phyloP scores from a whole-genome alignment of 2,329 filamentous ascomycete genomes.

The Talaromyces atroroseus region DNA sequence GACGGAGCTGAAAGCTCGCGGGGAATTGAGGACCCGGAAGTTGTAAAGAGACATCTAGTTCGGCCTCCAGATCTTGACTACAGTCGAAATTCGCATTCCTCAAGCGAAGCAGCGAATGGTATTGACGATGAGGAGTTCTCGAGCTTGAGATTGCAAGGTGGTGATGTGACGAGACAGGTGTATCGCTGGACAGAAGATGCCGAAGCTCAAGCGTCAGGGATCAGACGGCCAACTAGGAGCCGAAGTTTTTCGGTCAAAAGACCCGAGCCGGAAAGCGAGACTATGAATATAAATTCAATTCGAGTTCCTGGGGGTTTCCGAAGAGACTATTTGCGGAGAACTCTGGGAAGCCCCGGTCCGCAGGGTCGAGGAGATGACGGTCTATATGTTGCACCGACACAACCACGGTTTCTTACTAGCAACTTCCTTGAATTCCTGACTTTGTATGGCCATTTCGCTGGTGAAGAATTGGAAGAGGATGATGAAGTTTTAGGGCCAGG shows the following conservation, averaged over 20 bases:
- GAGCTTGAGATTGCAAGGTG: constrained; percentile 85
- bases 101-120: constrained; percentile 46
- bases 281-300: constrained; percentile 81
- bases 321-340: constrained; percentile 77
- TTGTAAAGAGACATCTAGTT: constrained; percentile 83
- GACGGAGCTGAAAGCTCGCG: constrained; percentile 44
- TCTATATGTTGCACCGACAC: constrained; percentile 27
- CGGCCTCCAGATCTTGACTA: constrained; percentile 51
- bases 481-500: constrained; percentile 82
- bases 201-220: constrained; percentile 54
- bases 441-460: constrained; percentile 94
- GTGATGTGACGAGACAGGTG: constrained; percentile 89
- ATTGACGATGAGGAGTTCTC: constrained; percentile 70
- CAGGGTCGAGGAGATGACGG: constrained; percentile 34
- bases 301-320: constrained; percentile 91
- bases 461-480: constrained; percentile 93
- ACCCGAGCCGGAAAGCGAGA: constrained; percentile 72
- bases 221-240: constrained; percentile 64
- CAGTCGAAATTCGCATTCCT: constrained; percentile 26
- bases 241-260: constrained; percentile 79
- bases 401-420: constrained; percentile 69
- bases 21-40: constrained; percentile 79
- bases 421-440: constrained; percentile 96
- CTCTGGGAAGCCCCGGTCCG: constrained; percentile 59
- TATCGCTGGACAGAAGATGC: constrained; percentile 95